A percentile compares a stretch with the other conserved stretches of the same genome.
These are phyloP conservation scores for Exophiala phaeomuriformis DNA, from an alignment of 2,329 filamentous ascomycete genomes.

Conservation along the genomic window DNA sequence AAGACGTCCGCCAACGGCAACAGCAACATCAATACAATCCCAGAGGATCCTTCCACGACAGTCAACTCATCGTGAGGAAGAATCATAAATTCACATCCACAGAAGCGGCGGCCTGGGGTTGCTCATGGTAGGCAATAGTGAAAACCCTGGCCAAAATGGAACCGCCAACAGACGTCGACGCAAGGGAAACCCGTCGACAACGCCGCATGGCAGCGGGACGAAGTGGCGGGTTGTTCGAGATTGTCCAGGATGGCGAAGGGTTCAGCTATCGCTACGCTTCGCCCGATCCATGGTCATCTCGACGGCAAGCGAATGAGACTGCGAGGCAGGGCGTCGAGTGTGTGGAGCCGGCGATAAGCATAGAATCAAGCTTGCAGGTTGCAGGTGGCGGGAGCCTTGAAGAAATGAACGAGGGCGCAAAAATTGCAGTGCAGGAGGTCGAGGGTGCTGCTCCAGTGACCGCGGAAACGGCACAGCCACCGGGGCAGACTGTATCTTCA, in stretches of 20 bases:
- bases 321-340: background rate
- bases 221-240: conserved; percentile 12
- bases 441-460: too few species aligned
- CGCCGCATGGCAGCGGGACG: conserved; percentile 10
- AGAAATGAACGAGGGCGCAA: background rate
- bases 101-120: too few species aligned
- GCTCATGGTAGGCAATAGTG: too few species aligned
- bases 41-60: too few species aligned
- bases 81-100: too few species aligned
- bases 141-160: background rate
- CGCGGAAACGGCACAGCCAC: too few species aligned
- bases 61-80: too few species aligned
- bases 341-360: background rate
- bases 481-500: too few species aligned
- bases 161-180: background rate
- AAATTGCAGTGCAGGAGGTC: background rate
- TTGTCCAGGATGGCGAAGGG: background rate
- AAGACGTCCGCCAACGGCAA: too few species aligned
- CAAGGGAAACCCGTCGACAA: conserved; percentile 1
- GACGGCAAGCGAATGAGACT: background rate
- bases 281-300: background rate
- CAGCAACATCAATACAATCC: too few species aligned
- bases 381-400: background rate
- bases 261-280: conserved; percentile 7
- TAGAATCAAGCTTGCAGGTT: background rate